Percentiles rank a stretch among this genome's conserved stretches.
Conservation (phyloP, 129 eudicot species). For the Arctium lappa region DNA sequence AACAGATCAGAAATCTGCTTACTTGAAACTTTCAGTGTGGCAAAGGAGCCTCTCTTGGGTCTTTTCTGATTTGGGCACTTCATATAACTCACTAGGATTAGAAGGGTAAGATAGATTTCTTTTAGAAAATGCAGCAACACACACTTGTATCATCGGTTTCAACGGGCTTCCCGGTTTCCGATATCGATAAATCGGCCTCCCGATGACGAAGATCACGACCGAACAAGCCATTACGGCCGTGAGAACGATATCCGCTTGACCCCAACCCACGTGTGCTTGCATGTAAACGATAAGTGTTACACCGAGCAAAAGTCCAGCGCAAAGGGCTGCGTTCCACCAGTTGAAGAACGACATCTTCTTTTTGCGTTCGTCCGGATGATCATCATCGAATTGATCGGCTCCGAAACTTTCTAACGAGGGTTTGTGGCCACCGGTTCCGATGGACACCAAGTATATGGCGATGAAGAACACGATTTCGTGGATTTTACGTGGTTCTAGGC, state of each 20-base stretch:
- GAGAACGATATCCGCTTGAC: slow-evolving; percentile 54
- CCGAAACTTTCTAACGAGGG: slow-evolving; percentile 91
- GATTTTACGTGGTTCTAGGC: slow-evolving; percentile 50
- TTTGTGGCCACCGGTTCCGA: slow-evolving; percentile 88
- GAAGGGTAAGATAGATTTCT: slow-evolving; percentile 65
- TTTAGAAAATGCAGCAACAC: slow-evolving; percentile 61
- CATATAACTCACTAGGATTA: slow-evolving; percentile 42
- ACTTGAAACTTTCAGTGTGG: slow-evolving; percentile 67
- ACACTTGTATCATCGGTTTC: slow-evolving; percentile 64
- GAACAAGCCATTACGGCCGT: slow-evolving; percentile 52
- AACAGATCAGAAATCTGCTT: slow-evolving; percentile 16
- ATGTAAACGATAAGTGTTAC: slow-evolving; percentile 69
- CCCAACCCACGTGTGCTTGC: slow-evolving; percentile 75
- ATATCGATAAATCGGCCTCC: slow-evolving; percentile 67
- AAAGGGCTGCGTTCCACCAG: slow-evolving; percentile 78
- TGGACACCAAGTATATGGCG: slow-evolving; percentile 62
- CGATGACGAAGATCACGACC: slow-evolving; percentile 44
- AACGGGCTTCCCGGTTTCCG: slow-evolving; percentile 57
- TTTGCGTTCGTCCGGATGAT: slow-evolving; percentile 56
- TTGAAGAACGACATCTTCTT: slow-evolving; percentile 81
- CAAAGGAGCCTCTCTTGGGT: slow-evolving; percentile 46
- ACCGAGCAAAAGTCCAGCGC: slow-evolving; percentile 63
- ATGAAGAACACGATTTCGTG: slow-evolving; percentile 61
- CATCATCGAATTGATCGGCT: slow-evolving; percentile 87
- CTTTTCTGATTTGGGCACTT: slow-evolving; percentile 43